Evolutionary conservation across 177 flowering plant species (phyloP).

Genomic region (Tripterygium wilfordii): DNA sequence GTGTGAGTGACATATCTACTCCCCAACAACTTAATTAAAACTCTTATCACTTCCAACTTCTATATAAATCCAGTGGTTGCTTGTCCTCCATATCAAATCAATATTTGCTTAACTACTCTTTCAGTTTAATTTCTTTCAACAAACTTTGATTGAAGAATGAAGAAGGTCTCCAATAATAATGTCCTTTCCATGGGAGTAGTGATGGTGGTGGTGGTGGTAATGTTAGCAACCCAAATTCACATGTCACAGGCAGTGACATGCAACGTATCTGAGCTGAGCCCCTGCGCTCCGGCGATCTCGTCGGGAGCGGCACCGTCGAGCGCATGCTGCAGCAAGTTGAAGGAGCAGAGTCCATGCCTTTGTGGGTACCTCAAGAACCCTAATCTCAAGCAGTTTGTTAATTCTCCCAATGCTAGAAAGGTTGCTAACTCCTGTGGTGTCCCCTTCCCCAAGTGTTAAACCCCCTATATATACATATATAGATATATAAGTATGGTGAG

Average conservation of each 20-base stretch:
- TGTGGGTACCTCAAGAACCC: slow-evolving; percentile 30
- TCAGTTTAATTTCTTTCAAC: too few relatives aligned
- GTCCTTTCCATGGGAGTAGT: too few relatives aligned
- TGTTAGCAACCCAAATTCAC: slow-evolving; percentile 5
- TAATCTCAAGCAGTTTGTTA: slow-evolving; percentile 12
- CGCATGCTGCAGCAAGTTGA: slow-evolving; percentile 23
- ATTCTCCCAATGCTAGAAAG: slow-evolving; percentile 20
- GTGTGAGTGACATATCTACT: too few relatives aligned
- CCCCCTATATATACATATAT: too few relatives aligned
- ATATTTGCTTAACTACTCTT: too few relatives aligned
- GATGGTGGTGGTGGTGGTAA: background rate
- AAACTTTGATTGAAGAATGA: too few relatives aligned
- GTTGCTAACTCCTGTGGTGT: slow-evolving; percentile 18
- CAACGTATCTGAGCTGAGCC: slow-evolving; percentile 10
- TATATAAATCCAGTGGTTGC: too few relatives aligned
- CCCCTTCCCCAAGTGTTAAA: slow-evolving; percentile 21
- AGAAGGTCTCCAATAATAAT: too few relatives aligned
- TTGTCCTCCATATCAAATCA: too few relatives aligned
- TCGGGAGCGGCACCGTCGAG: slow-evolving; percentile 10
- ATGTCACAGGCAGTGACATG: slow-evolving; percentile 23
- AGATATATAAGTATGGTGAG: too few relatives aligned
- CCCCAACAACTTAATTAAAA: too few relatives aligned
- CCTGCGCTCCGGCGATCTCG: slow-evolving; percentile 18
- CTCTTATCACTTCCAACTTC: too few relatives aligned
- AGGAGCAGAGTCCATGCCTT: slow-evolving; percentile 28